A percentile compares a stretch with the other conserved stretches of the same genome.
Evolutionary conservation across 2,329 filamentous ascomycete genomes (phyloP).

Genomic region (Aspergillus floridensis): DNA sequence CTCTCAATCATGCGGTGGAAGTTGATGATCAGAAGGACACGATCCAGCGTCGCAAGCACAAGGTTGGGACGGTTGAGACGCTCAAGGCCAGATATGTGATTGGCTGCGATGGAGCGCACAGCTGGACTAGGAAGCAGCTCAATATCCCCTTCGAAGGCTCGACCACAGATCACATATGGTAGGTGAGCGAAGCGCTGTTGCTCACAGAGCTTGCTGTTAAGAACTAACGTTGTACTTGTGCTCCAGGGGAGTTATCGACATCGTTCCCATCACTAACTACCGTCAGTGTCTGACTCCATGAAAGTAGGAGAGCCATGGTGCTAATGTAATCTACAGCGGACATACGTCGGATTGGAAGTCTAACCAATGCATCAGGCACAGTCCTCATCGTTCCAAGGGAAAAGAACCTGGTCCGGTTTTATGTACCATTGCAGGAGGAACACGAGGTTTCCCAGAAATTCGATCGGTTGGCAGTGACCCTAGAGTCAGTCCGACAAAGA

Average conservation of each 20-base stretch:
- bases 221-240: not conserved
- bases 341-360: slow-evolving; percentile 52
- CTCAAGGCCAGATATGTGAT: slow-evolving; percentile 61
- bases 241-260: slow-evolving; percentile 44
- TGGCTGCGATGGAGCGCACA: slow-evolving; percentile 65
- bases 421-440: slow-evolving; percentile 9
- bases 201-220: not conserved
- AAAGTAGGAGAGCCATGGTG: not conserved
- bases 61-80: slow-evolving; percentile 30
- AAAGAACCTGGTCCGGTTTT: slow-evolving; percentile 30
- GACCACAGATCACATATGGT: slow-evolving; percentile 40
- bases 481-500: slow-evolving; percentile 8
- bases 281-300: slow-evolving; percentile 23
- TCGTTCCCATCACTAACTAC: slow-evolving; percentile 56
- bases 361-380: slow-evolving; percentile 56
- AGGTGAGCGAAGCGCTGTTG: not conserved
- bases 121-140: slow-evolving; percentile 59
- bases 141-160: slow-evolving; percentile 57
- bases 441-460: not conserved
- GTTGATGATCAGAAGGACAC: slow-evolving; percentile 58
- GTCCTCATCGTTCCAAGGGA: slow-evolving; percentile 64
- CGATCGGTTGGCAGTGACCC: slow-evolving; percentile 10
- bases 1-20: slow-evolving; percentile 61
- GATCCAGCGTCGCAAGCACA: slow-evolving; percentile 24
- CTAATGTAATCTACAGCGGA: slow-evolving; percentile 37